These are phyloP conservation scores for Entonaema liquescens DNA, from an alignment of 495 filamentous ascomycete species.

Conservation along the genomic window DNA sequence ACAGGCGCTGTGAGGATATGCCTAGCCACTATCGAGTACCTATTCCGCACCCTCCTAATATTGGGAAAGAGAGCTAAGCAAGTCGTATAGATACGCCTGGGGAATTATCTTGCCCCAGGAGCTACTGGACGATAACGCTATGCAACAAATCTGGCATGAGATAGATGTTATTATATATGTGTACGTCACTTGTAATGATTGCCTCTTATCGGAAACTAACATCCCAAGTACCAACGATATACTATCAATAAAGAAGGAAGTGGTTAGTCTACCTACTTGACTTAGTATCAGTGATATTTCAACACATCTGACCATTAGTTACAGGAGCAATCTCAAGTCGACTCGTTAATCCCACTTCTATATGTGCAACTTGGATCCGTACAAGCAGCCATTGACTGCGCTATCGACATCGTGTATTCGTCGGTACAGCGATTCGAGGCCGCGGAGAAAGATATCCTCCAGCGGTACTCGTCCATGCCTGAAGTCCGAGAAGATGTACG, in stretches of 20 bases:
- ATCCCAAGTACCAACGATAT: constrained; percentile 19
- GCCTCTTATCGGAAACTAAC: neutral
- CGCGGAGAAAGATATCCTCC: constrained; percentile 21
- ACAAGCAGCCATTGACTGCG: constrained; percentile 24
- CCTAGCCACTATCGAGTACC: constrained; percentile 19
- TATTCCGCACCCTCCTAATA: neutral
- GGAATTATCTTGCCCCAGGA: constrained; percentile 11
- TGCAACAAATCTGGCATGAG: constrained; percentile 17
- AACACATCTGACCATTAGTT: constrained; percentile 19
- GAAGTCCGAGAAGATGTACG: constrained; percentile 16
- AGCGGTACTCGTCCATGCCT: constrained; percentile 19
- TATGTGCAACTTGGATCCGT: constrained; percentile 25
- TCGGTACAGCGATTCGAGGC: constrained; percentile 28
- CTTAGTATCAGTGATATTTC: neutral
- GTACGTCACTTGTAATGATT: neutral
- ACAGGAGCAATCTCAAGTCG: constrained; percentile 19
- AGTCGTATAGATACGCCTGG: constrained; percentile 14
- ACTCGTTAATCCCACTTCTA: constrained; percentile 28
- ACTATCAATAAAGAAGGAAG: constrained; percentile 30
- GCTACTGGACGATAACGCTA: constrained; percentile 17
- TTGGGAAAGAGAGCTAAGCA: neutral
- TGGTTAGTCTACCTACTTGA: constrained; percentile 2
- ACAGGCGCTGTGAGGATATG: constrained; percentile 11
- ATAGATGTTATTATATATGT: neutral
- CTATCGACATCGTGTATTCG: constrained; percentile 21